Evolutionary conservation across 2,329 filamentous ascomycete species (phyloP).

Genomic region (Clonostachys solani): DNA sequence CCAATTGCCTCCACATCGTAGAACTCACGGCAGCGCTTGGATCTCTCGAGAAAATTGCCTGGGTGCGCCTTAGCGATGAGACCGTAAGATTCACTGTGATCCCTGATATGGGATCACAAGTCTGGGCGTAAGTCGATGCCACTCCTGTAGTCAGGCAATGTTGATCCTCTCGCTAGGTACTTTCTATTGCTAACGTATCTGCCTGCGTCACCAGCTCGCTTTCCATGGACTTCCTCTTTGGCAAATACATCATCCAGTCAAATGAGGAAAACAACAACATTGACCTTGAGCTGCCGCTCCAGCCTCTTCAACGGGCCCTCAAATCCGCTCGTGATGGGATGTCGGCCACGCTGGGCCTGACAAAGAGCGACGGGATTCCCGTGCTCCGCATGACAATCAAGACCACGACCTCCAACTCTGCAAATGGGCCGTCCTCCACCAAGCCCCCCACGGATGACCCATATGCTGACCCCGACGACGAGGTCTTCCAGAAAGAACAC

Average conservation of each 20-base stretch:
- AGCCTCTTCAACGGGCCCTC: conserved; percentile 83
- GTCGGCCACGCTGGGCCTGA: conserved; percentile 80
- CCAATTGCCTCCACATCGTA: conserved; percentile 16
- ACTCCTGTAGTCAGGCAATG: neutral
- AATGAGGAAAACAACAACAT: conserved; percentile 81
- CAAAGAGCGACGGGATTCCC: conserved; percentile 85
- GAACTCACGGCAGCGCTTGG: conserved; percentile 61
- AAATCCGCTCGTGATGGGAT: conserved; percentile 80
- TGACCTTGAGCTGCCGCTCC: conserved; percentile 92
- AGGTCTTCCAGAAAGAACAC: conserved; percentile 41
- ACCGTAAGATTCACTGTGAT: conserved; percentile 93
- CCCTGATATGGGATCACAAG: conserved; percentile 89
- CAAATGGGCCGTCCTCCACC: conserved; percentile 8
- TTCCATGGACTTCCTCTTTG: conserved; percentile 79
- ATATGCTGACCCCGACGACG: conserved; percentile 33
- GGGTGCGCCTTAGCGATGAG: conserved; percentile 85
- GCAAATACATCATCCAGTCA: conserved; percentile 80
- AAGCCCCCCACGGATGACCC: conserved; percentile 27
- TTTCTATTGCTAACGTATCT: no score
- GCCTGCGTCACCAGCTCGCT: conserved; percentile 37
- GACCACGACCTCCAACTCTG: conserved; percentile 56
- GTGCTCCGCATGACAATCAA: conserved; percentile 88
- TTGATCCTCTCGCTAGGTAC: no score
- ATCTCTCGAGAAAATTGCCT: conserved; percentile 76
- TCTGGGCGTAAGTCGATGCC: conserved; percentile 72